Percentiles rank a stretch among this genome's conserved stretches.
Evolutionary conservation across 495 filamentous ascomycete species (phyloP).

Genomic region (Talaromyces trachyspermus): DNA sequence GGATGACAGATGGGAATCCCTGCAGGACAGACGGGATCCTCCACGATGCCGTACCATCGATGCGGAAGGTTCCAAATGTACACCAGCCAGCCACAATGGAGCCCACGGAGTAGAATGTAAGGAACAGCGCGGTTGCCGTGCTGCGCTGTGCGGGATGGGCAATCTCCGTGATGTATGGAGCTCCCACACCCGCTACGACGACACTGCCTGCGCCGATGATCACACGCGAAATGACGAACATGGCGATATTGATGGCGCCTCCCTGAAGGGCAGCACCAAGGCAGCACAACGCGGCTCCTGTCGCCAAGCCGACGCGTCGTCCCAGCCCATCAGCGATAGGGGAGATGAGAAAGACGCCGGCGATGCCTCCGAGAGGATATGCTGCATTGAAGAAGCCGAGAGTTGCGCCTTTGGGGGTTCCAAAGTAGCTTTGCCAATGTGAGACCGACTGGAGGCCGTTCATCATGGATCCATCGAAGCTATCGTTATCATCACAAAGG

Average conservation of each 20-base stretch:
- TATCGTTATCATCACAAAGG: conserved; percentile 28
- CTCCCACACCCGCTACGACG: not conserved
- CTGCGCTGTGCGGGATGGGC: not conserved
- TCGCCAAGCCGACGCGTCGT: conserved; percentile 36
- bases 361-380: conserved; percentile 56
- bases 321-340: conserved; percentile 49
- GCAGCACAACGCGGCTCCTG: conserved; percentile 2
- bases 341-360: conserved; percentile 52
- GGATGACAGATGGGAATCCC: conserved; percentile 29
- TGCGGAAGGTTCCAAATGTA: conserved; percentile 16
- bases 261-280: conserved; percentile 2
- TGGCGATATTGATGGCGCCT: conserved; percentile 3
- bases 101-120: conserved; percentile 18
- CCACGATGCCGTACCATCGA: conserved; percentile 43
- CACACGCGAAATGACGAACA: conserved; percentile 2
- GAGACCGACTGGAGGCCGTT: conserved; percentile 26
- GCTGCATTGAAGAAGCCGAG: conserved; percentile 59
- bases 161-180: conserved; percentile 1
- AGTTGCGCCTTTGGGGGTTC: conserved; percentile 38
- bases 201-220: not conserved
- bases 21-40: conserved; percentile 45
- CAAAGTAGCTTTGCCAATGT: conserved; percentile 22
- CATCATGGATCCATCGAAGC: conserved; percentile 49
- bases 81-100: conserved; percentile 37
- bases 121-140: not conserved